Conservation (phyloP, 2,329 filamentous ascomycete genomes). For the Eutypa lata region DNA sequence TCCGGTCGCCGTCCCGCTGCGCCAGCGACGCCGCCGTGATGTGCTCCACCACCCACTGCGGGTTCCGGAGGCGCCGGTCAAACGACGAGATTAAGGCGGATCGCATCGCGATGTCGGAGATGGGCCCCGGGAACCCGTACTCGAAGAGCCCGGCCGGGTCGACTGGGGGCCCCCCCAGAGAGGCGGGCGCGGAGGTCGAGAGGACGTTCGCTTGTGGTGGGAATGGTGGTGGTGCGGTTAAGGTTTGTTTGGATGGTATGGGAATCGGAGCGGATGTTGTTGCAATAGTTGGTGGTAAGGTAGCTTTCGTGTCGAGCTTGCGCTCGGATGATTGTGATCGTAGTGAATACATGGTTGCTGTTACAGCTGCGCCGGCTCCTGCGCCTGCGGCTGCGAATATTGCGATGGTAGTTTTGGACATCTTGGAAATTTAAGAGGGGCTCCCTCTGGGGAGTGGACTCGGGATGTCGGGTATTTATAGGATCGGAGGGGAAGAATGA, state of each 20-base stretch:
- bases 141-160: constrained; percentile 75
- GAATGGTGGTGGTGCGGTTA: constrained; percentile 31
- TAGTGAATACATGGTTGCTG: constrained; percentile 63
- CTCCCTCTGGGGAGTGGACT: constrained; percentile 3
- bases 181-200: constrained; percentile 29
- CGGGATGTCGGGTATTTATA: constrained; percentile 18
- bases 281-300: constrained; percentile 32
- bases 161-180: constrained; percentile 46
- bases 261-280: constrained; percentile 33
- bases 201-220: constrained; percentile 19
- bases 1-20: constrained; percentile 73
- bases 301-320: constrained; percentile 37
- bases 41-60: constrained; percentile 93
- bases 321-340: constrained; percentile 39
- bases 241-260: constrained; percentile 59
- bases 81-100: constrained; percentile 79
- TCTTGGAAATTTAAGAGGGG: constrained; percentile 35
- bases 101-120: constrained; percentile 76
- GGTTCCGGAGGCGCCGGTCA: constrained; percentile 88
- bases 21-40: constrained; percentile 86
- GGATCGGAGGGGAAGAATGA: background rate
- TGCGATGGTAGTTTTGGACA: constrained; percentile 77
- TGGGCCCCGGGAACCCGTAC: constrained; percentile 88
- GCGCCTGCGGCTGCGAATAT: constrained; percentile 74
- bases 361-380: constrained; percentile 72